These are phyloP conservation scores for Lasiodiplodia hormozganensis DNA, from an alignment of 2,329 filamentous ascomycete genomes.

Conservation along the genomic window DNA sequence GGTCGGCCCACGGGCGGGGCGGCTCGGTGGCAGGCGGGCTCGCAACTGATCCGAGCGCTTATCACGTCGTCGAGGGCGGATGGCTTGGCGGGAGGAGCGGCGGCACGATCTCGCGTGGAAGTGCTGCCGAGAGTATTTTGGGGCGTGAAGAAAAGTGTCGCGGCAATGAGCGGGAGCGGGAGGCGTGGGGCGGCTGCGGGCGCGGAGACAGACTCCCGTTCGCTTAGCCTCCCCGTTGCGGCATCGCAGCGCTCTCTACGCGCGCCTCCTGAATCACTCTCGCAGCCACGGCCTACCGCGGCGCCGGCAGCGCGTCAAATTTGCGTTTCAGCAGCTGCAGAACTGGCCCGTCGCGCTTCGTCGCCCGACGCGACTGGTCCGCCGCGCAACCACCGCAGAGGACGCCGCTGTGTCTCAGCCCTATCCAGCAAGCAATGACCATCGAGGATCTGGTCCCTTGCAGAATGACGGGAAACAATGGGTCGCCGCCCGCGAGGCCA, in stretches of 20 bases:
- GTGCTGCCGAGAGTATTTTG: background rate
- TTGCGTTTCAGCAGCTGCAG: conserved; percentile 20
- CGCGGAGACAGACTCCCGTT: conserved; percentile 11
- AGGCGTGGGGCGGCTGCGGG: conserved; percentile 2
- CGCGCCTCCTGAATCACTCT: conserved; percentile 19
- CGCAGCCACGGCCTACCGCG: background rate
- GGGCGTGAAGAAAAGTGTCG: conserved; percentile 11
- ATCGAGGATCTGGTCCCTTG: conserved; percentile 18
- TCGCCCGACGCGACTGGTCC: conserved; percentile 7
- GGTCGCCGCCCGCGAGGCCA: conserved; percentile 2
- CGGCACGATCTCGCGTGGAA: conserved; percentile 22
- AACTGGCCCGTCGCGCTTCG: conserved; percentile 21
- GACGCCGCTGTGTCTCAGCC: conserved; percentile 21
- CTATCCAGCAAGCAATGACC: conserved; percentile 11
- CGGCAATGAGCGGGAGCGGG: conserved; percentile 19
- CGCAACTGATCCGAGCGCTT: conserved; percentile 20
- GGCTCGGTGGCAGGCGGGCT: conserved; percentile 11
- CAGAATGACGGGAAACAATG: conserved; percentile 22
- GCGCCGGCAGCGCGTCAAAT: conserved; percentile 1
- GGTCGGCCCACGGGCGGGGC: background rate
- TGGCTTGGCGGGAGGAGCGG: background rate
- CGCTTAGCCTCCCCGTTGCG: conserved; percentile 7
- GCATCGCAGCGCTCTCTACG: background rate
- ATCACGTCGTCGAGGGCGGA: background rate
- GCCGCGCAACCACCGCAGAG: conserved; percentile 3